Base-by-base conservation (phyloP, 1,284 basidiomycete genomes). In the Heterobasidion occidentale region DNA sequence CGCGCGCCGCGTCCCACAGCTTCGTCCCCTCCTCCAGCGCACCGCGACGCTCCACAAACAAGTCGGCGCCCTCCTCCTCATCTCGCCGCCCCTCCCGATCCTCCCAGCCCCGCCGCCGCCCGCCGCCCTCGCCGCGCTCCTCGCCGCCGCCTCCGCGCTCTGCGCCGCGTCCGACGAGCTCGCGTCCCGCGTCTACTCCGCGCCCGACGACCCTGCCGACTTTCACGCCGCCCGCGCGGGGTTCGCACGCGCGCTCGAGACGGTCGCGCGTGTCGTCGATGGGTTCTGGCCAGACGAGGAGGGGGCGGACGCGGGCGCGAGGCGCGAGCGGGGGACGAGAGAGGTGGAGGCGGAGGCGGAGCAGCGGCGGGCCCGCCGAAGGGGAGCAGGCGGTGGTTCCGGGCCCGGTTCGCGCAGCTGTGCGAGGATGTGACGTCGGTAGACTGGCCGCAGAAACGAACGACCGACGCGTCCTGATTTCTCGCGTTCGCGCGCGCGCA, bases 341-440 rank as follows among this genome's bases (percentile, higher is more conserved):
- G 4, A 1, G 34, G 36, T 4, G 47, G 3, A 4, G 47, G 20
- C 20, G 34, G 34, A n/a, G 19, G 20, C 20, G 27, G 34, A n/a
- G n/a, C 14, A 5, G 34, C 17, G 46, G 46, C 17, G 17, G 35
- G 9, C 15, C 5, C 15, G 17, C n/a, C 36, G 45, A 55, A 20
- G 55, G 59, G 59, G 36, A 58, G 55, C 36, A 51, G 49, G 20
- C 27, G 46, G 7, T 61, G 60, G 55, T 61, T 61, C 20, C 20
- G 35, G 33, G 46, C 51, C 14, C 54, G 50, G 42, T 61, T 61
- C n/a, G 44, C 52, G 46, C 42, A 48, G 44, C 55, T 60, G 20
- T 52, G 52, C 33, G 54, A 36, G 35, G 20, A 48, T 17, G 27
- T 45, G n/a, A 53, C 9, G 36, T 17, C 17, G 33, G 12, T 53